These are phyloP conservation scores for Alisma plantagoaquatica DNA, from an alignment of 106 monocot genomes.

Conservation along the genomic window DNA sequence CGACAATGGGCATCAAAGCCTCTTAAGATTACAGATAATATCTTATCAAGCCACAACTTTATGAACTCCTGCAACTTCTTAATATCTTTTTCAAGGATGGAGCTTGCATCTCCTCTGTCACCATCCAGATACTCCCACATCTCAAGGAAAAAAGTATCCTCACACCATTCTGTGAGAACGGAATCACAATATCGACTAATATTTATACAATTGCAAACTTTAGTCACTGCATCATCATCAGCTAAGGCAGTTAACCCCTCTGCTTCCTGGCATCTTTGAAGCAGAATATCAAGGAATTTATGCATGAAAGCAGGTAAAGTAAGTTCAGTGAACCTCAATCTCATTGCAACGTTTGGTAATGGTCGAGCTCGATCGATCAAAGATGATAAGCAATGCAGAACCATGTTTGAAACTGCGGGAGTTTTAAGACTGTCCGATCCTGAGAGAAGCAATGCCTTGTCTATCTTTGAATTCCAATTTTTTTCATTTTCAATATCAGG, in stretches of 20 bases:
- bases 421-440: constrained; percentile 65
- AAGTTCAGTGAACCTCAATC: constrained; percentile 53
- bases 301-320: constrained; percentile 35
- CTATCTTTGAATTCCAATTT: constrained; percentile 54
- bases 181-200: constrained; percentile 54
- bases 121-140: constrained; percentile 30
- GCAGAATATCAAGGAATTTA: constrained; percentile 51
- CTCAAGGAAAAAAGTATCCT: constrained; percentile 87
- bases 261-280: constrained; percentile 79
- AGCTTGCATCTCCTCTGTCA: constrained; percentile 3
- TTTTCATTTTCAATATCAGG: constrained; percentile 48
- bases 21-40: constrained; percentile 61
- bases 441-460: constrained; percentile 21
- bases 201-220: constrained; percentile 68
- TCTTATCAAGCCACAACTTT: constrained; percentile 65
- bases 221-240: constrained; percentile 85
- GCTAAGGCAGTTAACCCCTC: constrained; percentile 93
- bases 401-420: constrained; percentile 41
- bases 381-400: constrained; percentile 36
- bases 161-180: constrained; percentile 70
- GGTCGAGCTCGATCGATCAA: constrained; percentile 53
- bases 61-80: constrained; percentile 31
- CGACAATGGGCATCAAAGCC: constrained; percentile 70
- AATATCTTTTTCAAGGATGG: constrained; percentile 58
- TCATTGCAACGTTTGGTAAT: constrained; percentile 48